These are phyloP conservation scores for Bipolaris sorokiniana DNA, from an alignment of 2,329 filamentous ascomycete species.

Conservation along the genomic window DNA sequence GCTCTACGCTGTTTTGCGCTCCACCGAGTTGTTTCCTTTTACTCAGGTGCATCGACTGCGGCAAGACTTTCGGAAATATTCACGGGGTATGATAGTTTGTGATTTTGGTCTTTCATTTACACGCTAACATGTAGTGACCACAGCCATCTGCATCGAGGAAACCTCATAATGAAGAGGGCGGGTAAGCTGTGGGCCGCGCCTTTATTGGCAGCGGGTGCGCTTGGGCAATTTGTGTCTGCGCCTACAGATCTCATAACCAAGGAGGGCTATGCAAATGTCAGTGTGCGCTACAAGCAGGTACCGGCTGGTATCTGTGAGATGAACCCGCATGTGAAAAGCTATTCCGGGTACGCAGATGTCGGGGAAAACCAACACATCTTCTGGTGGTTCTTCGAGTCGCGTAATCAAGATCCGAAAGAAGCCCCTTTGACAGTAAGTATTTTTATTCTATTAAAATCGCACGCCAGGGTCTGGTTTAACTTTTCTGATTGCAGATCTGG, in stretches of 20 bases:
- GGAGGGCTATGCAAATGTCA: constrained; percentile 55
- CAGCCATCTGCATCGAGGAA: not conserved
- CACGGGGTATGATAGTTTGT: not conserved
- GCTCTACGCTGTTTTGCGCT: not conserved
- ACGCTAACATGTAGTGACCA: not conserved
- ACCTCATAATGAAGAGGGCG: constrained; percentile 16
- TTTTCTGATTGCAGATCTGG: constrained; percentile 47
- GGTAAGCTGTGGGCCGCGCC: constrained; percentile 19
- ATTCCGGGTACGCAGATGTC: constrained; percentile 62
- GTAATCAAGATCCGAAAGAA: constrained; percentile 55
- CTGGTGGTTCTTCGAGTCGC: constrained; percentile 64
- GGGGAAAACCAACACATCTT: constrained; percentile 60
- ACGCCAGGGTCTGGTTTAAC: too few species aligned
- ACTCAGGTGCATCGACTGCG: not conserved
- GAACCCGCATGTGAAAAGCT: constrained; percentile 62
- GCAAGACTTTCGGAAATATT: not conserved
- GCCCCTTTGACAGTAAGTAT: constrained; percentile 61
- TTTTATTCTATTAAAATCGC: too few species aligned
- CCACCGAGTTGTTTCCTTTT: not conserved
- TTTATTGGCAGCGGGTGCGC: constrained; percentile 27
- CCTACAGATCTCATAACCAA: constrained; percentile 54
- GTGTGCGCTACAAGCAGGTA: constrained; percentile 65
- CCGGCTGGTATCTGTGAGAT: constrained; percentile 62
- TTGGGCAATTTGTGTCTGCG: constrained; percentile 54
- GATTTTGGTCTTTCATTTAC: not conserved